Percentiles rank a stretch among this genome's conserved stretches.
Evolutionary conservation across 169 alveolate species (phyloP).

Genomic region (Eimeria sp.): DNA sequence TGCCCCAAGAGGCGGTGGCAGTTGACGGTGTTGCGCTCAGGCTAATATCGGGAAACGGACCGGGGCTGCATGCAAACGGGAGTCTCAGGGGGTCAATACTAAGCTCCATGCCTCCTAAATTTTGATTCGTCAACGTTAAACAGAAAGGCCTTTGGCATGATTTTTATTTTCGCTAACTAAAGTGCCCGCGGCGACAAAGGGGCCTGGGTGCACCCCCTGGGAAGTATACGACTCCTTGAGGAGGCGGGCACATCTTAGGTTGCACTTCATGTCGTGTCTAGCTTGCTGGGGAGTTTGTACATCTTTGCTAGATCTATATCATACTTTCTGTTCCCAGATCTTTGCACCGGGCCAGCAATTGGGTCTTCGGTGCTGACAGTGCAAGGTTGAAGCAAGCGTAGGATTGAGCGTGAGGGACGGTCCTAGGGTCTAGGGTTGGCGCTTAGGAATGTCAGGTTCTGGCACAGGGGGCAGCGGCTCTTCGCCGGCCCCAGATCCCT

Average conservation of each 20-base stretch:
- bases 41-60: background rate
- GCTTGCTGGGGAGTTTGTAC: background rate
- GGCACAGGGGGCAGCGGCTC: constrained; percentile 50
- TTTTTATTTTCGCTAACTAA: background rate
- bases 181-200: background rate
- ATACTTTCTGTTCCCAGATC: background rate
- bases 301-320: background rate
- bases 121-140: background rate
- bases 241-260: background rate
- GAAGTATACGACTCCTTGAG: background rate
- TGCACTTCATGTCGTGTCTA: background rate
- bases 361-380: background rate
- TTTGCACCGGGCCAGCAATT: background rate
- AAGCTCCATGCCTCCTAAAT: background rate
- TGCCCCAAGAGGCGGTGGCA: background rate
- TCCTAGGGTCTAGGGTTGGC: constrained; percentile 2
- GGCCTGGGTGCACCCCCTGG: background rate
- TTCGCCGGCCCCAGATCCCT: constrained; percentile 61
- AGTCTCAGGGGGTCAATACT: background rate
- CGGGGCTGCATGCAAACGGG: constrained; percentile 59
- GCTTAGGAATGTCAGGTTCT: constrained; percentile 55
- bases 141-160: background rate
- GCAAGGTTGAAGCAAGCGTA: background rate
- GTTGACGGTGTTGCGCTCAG: background rate
- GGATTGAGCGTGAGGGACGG: background rate